Base-by-base conservation (phyloP, 768 basidiomycete species). In the Lepiota subincarnata region DNA sequence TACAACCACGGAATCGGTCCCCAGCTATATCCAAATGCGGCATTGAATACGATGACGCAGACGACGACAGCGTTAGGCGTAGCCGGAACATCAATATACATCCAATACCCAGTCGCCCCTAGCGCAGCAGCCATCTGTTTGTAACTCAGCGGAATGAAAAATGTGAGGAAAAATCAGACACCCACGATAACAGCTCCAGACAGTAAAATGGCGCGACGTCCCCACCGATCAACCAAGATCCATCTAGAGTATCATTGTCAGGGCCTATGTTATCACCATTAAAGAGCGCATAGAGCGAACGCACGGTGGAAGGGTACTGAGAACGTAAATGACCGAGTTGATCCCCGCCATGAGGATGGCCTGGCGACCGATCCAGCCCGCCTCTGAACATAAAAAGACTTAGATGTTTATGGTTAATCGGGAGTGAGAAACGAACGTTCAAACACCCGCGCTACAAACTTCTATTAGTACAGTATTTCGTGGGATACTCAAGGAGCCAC, bases 261-360 rank as follows among this genome's bases (percentile, higher is more conserved):
- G 35, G 28, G 18, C 26, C 20, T 36, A 42, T 44, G 26, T 16
- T 8, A 20, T 13, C 49, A 35, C 47, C 18, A 10, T 10, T 42
- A 7, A 39, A 16, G 42, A 14, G n/a, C 47, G 37, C 44, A n/a
- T 47, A 24, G n/a, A 24, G 24, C 5, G 24, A 24, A 68, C 87
- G 55, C 57, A 92, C 87, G 93, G 87, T 4, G 91, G 91, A 37
- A 95, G 69, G 3, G 92, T 90, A 63, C 85, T 87, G 11, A 88
- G 70, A 19, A 91, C 63, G 59, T 92, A 92, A 56, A 92, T 86
- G 50, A 89, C 74, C 6, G 87, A 83, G 62, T 97, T 98, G 64
- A 97, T 89, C 1, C 94, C 95, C 11, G 94, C 92, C 95, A 98
- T 98, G 20, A 98, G 75, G 56, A 98, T 82, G 11, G 95, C 95